Base-by-base conservation (phyloP, 1,139 yeast genomes). In the Suzukiozyma palmioleophila region DNA sequence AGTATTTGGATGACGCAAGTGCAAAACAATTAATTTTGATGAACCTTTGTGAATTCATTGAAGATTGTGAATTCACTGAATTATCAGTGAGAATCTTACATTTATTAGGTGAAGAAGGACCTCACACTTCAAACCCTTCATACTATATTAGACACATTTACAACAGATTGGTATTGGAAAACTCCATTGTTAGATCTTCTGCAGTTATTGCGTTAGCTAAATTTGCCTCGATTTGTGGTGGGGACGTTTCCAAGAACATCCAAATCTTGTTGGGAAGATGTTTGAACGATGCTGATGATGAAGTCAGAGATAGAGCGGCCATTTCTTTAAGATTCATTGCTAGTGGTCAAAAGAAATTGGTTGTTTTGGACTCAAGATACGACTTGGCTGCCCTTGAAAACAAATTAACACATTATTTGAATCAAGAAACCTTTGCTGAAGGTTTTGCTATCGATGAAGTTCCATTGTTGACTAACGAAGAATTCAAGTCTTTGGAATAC, bases 231-330 rank as follows among this genome's bases (percentile, higher is more conserved):
- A 80, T 84, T 33, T 84, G 87, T 51, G 89, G 85, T 43, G 77
- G 79, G 12, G 71, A 72, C 15, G 79, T 90, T 44, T 71, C 79
- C 43, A 73, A 75, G 49, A 84, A 90, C 45, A 83, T 92, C 54
- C 75, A 76, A 51, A 84, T 85, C 46, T 73, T 92, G 49, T 76
- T 92, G 52, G 74, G 76, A 43, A 82, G 97, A 65, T 89, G 96
- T 52, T 75, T 86, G 53, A 86, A 80, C 49, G 99, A 92, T 64
- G 78, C 74, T 35, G 96, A 92, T 59, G 98, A 92, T 62, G 99
- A 92, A 65, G 98, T 94, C 30, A 87, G 99, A 69, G 99, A 92
- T 60, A 82, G 99, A 59, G 97, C 98, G 8, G 88, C 96, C 2
- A 72, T 92, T 49, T 82, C 95, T 3, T 71, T 90, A 56, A 76